Percentiles rank a stretch among this genome's conserved stretches.
phyloP scores from a whole-genome alignment of 1,284 basidiomycete species.

The Sporisorium sorghi region DNA sequence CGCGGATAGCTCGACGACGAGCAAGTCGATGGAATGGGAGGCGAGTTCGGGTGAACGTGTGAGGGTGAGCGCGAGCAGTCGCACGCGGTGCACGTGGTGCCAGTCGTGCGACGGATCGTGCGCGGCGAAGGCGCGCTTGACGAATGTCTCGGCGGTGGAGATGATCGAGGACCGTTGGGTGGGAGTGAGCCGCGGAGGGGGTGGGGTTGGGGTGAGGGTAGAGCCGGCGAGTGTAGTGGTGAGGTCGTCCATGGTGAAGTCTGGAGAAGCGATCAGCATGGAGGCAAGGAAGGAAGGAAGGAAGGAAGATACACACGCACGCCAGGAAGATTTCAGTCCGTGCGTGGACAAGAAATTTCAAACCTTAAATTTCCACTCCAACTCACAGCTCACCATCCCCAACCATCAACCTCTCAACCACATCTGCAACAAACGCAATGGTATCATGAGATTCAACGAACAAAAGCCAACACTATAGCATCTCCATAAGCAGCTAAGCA shows the following conservation, averaged over 20 bases:
- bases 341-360: neutral
- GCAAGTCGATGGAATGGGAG: constrained; percentile 72
- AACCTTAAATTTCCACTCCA: too few relatives aligned
- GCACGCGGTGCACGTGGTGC: constrained; percentile 86
- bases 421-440: neutral
- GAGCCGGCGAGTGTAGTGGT: neutral
- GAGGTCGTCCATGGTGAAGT: constrained; percentile 18
- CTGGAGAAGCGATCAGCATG: neutral
- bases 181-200: constrained; percentile 1
- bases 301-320: constrained; percentile 2
- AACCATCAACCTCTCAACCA: too few relatives aligned
- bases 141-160: constrained; percentile 23
- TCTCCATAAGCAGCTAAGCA: constrained; percentile 11
- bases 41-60: constrained; percentile 72
- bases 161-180: constrained; percentile 16
- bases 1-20: constrained; percentile 80
- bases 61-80: constrained; percentile 79
- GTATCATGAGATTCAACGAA: neutral
- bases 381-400: too few relatives aligned
- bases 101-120: constrained; percentile 92
- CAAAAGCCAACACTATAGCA: too few relatives aligned
- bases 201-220: neutral
- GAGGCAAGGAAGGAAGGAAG: neutral
- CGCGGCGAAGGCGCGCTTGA: constrained; percentile 74
- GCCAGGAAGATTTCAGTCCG: neutral